Base-by-base conservation (phyloP, 2,329 filamentous ascomycete species). In the Colletotrichum camelliae region DNA sequence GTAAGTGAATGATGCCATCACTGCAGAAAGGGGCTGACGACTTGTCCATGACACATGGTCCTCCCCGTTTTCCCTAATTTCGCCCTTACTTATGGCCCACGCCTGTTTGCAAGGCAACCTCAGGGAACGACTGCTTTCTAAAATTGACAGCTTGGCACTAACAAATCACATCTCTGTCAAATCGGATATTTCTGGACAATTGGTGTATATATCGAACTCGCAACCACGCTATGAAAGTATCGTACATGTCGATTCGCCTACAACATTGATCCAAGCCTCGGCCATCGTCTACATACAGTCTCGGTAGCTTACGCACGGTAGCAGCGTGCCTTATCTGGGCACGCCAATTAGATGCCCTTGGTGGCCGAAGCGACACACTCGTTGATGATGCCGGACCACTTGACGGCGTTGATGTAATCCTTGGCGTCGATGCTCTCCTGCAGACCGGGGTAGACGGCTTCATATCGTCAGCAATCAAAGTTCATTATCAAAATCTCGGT, bases 361-460 rank as follows among this genome's bases (percentile, higher is more conserved):
- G 85, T 85, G 5, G 90, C 91, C 16, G 85, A 85, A 39, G 80
- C 78, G 48, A 93, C 85, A 66, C 86, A 88, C 18, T 82, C 83
- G 65, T 90, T 86, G 72, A 93, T 92, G 72, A 93, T 93, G 21
- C 83, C 85, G 3, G 89, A 87, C 92, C 92, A 93, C 80, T 88
- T 89, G 60, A 89, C 79, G 0, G 91, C 91, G 74, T 91, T 91
- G 18, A 81, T 83, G 80, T 88, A 93, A 80, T 93, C 89, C 79
- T 89, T 88, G 16, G 85, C 84, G 73, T 93, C 91, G 75, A 93
- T 92, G 70, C 90, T 91, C 82, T 93, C 92, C 16, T 89, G 86
- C 61, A 93, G 83, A 0, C 92, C 91, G 0, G 92, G 92, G 83
- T 91, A 93, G 16, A 93, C 91, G 67, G 90, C 90, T 90, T 76